A percentile compares a stretch with the other conserved stretches of the same genome.
Conservation (phyloP, 108 stramenopile species). For the Ochromonas danica region DNA sequence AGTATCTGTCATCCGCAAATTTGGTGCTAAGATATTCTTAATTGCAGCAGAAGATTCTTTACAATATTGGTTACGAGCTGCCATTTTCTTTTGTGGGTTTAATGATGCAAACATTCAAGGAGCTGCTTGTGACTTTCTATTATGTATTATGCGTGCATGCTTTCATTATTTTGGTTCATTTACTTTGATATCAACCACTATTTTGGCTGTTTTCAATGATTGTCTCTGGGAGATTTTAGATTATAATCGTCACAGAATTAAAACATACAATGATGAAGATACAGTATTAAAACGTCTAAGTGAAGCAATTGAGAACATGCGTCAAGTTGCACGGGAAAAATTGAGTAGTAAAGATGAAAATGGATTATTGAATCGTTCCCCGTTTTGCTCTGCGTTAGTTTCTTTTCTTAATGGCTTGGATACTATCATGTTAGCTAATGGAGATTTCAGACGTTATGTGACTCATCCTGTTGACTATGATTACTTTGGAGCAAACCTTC, state of each 20-base stretch:
- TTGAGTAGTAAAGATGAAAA: background rate
- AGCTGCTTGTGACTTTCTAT: background rate
- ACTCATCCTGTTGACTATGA: constrained; percentile 5
- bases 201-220: constrained; percentile 10
- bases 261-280: background rate
- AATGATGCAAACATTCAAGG: background rate
- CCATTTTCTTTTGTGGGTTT: background rate
- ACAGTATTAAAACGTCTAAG: background rate
- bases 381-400: background rate
- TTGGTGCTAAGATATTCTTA: constrained; percentile 4
- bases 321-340: background rate
- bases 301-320: background rate
- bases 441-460: background rate
- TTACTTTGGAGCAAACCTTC: constrained; percentile 11
- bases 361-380: background rate
- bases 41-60: constrained; percentile 16
- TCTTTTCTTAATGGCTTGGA: background rate
- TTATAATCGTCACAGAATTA: background rate
- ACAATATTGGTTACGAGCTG: constrained; percentile 4
- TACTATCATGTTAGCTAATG: background rate
- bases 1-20: background rate
- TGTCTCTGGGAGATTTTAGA: background rate
- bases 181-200: background rate
- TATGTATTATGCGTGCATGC: background rate
- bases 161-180: constrained; percentile 27